These are phyloP conservation scores for Amphibolis antarctica DNA, from an alignment of 106 monocot genomes.

Conservation along the genomic window DNA sequence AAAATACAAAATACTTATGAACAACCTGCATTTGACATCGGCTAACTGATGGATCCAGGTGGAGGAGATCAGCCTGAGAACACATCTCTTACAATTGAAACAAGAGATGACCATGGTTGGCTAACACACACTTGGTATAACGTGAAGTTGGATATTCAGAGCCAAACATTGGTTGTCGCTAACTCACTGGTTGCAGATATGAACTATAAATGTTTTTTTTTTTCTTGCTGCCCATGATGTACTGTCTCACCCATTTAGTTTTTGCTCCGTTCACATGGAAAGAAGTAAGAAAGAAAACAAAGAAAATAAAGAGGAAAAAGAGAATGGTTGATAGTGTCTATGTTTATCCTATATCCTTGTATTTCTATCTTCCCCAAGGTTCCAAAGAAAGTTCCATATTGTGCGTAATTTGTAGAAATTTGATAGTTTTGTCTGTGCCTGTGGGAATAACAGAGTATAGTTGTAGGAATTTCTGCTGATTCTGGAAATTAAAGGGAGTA, in stretches of 20 bases:
- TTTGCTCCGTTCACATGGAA: background rate
- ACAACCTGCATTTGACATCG: background rate
- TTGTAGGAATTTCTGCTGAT: too few relatives aligned
- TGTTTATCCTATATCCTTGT: background rate
- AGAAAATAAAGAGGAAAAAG: background rate
- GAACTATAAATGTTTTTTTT: background rate
- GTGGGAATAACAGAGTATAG: too few relatives aligned
- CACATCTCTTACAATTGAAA: constrained; percentile 16
- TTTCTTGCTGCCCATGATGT: background rate
- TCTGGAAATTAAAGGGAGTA: too few relatives aligned
- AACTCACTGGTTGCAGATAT: background rate
- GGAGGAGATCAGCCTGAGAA: constrained; percentile 14
- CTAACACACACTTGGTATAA: background rate
- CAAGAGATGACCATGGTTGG: background rate
- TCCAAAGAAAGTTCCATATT: background rate
- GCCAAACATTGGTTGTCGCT: background rate
- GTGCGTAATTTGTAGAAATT: background rate
- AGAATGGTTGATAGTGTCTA: background rate
- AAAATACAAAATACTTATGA: background rate
- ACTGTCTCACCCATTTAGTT: background rate
- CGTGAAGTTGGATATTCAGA: background rate
- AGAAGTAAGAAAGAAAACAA: background rate
- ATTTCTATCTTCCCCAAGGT: background rate
- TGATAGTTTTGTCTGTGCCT: background rate
- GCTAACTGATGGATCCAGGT: constrained; percentile 2